Base-by-base conservation (phyloP, 768 basidiomycete species). In the Kwoniella dendrophila region DNA sequence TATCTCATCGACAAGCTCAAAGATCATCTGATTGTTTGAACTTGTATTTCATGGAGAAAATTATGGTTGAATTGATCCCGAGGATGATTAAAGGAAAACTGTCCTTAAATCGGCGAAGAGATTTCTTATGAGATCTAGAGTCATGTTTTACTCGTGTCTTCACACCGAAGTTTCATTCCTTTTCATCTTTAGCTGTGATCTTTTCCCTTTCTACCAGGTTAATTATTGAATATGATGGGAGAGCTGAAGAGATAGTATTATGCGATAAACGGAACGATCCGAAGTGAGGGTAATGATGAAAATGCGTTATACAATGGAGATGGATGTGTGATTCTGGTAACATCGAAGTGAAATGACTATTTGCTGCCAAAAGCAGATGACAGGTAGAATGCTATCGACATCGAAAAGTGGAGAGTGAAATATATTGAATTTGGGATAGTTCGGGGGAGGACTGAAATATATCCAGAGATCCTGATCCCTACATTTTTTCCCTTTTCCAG, bases 381-480 rank as follows among this genome's bases (percentile, higher is more conserved):
- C n/a, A n/a, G n/a, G n/a, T n/a, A n/a, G n/a, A n/a, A n/a, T n/a
- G n/a, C n/a, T n/a, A n/a, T n/a, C n/a, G n/a, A n/a, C n/a, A n/a
- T n/a, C n/a, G n/a, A n/a, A n/a, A n/a, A n/a, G n/a, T n/a, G n/a
- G n/a, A n/a, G n/a, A n/a, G n/a, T n/a, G n/a, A n/a, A n/a, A n/a
- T n/a, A n/a, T n/a, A n/a, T n/a, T n/a, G n/a, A n/a, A n/a, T n/a
- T n/a, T n/a, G n/a, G n/a, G 32, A 27, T 24, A 22, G 32, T 49
- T 44, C 56, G 49, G 56, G 56, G 56, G 56, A 58, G 56, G 56
- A 49, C 29, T 58, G 56, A n/a, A n/a, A n/a, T 34, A 43, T 26
- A 47, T 49, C 56, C 56, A 40, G 56, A 58, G 56, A 58, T 48
- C 56, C 45, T 49, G 56, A 45, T 57, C 29, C n/a, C n/a, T n/a